Conservation (phyloP, 2,329 filamentous ascomycete genomes). For the Periconia sp. region DNA sequence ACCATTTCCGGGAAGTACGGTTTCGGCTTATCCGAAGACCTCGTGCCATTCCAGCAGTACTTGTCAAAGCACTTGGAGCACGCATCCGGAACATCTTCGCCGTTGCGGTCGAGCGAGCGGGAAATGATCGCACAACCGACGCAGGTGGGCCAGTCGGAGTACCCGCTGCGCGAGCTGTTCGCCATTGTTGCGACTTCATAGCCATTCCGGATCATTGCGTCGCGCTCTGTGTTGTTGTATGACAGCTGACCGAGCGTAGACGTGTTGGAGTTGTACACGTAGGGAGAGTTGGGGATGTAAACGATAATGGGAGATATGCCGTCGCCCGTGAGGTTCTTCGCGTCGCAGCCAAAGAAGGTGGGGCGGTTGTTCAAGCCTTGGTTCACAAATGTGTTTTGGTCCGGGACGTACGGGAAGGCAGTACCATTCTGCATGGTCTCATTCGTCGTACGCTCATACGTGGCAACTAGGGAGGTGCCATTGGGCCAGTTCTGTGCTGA, state of each 20-base stretch:
- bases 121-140: constrained; percentile 85
- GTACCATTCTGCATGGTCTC: constrained; percentile 68
- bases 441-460: constrained; percentile 70
- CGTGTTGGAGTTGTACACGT: constrained; percentile 76
- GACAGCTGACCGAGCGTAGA: constrained; percentile 71
- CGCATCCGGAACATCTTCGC: constrained; percentile 69
- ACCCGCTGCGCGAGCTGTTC: constrained; percentile 77
- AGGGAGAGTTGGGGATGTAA: constrained; percentile 87
- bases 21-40: constrained; percentile 44
- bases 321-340: constrained; percentile 64
- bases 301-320: constrained; percentile 72
- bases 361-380: constrained; percentile 75
- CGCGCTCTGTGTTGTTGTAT: constrained; percentile 70
- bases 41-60: constrained; percentile 95
- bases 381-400: constrained; percentile 79
- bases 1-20: constrained; percentile 36
- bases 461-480: constrained; percentile 75
- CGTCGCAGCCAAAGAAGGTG: constrained; percentile 81
- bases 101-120: constrained; percentile 74
- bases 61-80: constrained; percentile 77
- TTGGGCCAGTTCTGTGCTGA: constrained; percentile 71
- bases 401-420: constrained; percentile 74
- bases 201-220: constrained; percentile 85
- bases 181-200: constrained; percentile 82
- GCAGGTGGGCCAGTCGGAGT: constrained; percentile 77